These are phyloP conservation scores for Protoeuglena noctilucae DNA, from an alignment of 139 green algal genomes.

Conservation along the genomic window DNA sequence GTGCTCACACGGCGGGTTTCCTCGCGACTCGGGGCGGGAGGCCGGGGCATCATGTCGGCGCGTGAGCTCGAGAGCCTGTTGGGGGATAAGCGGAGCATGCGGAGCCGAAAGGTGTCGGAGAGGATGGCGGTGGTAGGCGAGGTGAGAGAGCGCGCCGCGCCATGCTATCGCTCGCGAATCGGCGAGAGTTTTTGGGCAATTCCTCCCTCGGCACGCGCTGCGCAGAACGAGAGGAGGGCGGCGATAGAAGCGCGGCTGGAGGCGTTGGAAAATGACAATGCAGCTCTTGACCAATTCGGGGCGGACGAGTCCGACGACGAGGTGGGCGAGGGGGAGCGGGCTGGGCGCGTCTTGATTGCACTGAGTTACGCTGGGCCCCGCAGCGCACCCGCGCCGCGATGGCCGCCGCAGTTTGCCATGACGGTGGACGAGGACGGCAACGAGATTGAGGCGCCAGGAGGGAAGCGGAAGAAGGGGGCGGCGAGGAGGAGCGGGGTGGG, in stretches of 20 bases:
- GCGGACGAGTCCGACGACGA: conserved; percentile 29
- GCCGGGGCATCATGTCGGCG: too few species aligned
- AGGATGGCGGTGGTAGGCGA: conserved; percentile 46
- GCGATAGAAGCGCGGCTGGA: conserved; percentile 42
- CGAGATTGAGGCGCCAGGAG: too few species aligned
- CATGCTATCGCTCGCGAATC: neutral
- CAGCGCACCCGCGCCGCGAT: too few species aligned
- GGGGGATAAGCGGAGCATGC: too few species aligned
- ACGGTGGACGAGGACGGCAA: conserved; percentile 6
- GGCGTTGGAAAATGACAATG: conserved; percentile 53
- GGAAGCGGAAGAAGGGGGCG: neutral
- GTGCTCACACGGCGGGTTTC: too few species aligned
- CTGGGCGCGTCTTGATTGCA: too few species aligned
- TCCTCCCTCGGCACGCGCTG: neutral
- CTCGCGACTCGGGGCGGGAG: too few species aligned
- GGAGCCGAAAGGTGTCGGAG: conserved; percentile 61
- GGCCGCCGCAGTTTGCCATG: conserved; percentile 26
- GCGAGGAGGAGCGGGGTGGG: neutral
- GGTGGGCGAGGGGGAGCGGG: conserved; percentile 29
- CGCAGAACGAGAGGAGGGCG: conserved; percentile 8
- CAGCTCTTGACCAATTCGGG: conserved; percentile 1
- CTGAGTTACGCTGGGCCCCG: too few species aligned
- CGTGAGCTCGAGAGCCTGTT: too few species aligned
- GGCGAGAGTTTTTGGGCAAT: neutral
- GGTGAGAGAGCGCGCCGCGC: conserved; percentile 12